A percentile compares a stretch with the other conserved stretches of the same genome.
Evolutionary conservation across 495 filamentous ascomycete genomes (phyloP).

Genomic region (Paragyromitra xinjiangensis): DNA sequence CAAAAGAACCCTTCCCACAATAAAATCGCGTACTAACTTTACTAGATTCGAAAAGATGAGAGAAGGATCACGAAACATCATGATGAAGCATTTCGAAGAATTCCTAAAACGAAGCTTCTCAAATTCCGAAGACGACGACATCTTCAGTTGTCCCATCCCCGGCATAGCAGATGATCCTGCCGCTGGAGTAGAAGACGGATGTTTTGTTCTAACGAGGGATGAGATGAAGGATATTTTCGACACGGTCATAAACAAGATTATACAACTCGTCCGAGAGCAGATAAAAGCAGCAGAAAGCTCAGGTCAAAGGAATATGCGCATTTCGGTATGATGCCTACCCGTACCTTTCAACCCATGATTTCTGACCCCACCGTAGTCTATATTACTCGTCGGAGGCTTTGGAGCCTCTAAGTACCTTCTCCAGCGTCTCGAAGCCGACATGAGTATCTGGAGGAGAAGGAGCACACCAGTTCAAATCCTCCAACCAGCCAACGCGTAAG

Average conservation of each 20-base stretch:
- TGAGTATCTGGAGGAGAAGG: not conserved
- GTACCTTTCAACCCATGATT: conserved; percentile 40
- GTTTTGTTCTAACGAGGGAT: conserved; percentile 29
- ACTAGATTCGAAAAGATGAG: conserved; percentile 41
- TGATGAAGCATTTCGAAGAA: conserved; percentile 41
- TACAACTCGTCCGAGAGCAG: conserved; percentile 40
- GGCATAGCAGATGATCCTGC: conserved; percentile 27
- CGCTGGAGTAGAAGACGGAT: conserved; percentile 38
- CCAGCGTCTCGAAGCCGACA: conserved; percentile 57
- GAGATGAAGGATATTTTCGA: conserved; percentile 44
- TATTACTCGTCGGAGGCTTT: conserved; percentile 72
- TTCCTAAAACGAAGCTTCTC: conserved; percentile 38
- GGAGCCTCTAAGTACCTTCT: conserved; percentile 74
- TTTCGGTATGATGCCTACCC: conserved; percentile 14
- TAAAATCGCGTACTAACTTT: not conserved
- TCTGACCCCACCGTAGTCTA: conserved; percentile 14
- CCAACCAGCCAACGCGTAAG: conserved; percentile 41
- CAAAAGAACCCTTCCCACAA: not conserved
- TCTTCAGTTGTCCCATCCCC: conserved; percentile 50
- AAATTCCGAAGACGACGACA: conserved; percentile 37
- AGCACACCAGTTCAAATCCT: conserved; percentile 19
- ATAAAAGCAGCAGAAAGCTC: conserved; percentile 13
- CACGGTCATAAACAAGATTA: conserved; percentile 37
- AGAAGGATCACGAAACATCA: conserved; percentile 15
- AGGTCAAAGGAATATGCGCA: not conserved